These are phyloP conservation scores for Eimeria necatrix DNA, from an alignment of 169 alveolate species.

Conservation along the genomic window DNA sequence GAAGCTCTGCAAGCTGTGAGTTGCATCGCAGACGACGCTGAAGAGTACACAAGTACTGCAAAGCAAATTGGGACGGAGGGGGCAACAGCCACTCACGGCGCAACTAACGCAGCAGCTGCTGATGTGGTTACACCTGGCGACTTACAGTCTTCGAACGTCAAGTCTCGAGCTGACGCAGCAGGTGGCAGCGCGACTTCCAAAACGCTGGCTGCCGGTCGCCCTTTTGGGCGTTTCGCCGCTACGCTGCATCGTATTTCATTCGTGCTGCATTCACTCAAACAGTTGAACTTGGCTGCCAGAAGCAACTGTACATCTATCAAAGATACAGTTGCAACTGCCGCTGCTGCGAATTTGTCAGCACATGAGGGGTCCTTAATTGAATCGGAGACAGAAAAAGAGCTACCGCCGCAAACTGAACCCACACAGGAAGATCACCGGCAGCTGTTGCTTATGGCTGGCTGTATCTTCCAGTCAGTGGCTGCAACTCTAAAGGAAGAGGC, in stretches of 20 bases:
- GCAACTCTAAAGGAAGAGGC: not conserved
- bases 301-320: not conserved
- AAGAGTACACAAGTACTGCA: not conserved
- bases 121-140: too few relatives aligned
- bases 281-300: not conserved
- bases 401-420: not conserved
- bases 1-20: not conserved
- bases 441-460: conserved; percentile 1
- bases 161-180: too few relatives aligned
- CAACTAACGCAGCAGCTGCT: not conserved
- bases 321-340: not conserved
- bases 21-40: not conserved
- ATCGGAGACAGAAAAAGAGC: too few relatives aligned
- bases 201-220: not conserved
- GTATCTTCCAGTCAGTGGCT: conserved; percentile 15
- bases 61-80: not conserved
- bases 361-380: too few relatives aligned
- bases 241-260: not conserved
- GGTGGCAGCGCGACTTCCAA: not conserved
- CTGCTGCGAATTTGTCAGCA: not conserved
- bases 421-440: not conserved
- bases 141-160: too few relatives aligned
- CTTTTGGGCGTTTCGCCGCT: not conserved
- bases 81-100: not conserved
- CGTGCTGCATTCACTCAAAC: not conserved